Evolutionary conservation across 805 yeast genomes (phyloP), one percentile per base, ranked within the genome.

Genomic region (Metschnikowia lunata): DNA sequence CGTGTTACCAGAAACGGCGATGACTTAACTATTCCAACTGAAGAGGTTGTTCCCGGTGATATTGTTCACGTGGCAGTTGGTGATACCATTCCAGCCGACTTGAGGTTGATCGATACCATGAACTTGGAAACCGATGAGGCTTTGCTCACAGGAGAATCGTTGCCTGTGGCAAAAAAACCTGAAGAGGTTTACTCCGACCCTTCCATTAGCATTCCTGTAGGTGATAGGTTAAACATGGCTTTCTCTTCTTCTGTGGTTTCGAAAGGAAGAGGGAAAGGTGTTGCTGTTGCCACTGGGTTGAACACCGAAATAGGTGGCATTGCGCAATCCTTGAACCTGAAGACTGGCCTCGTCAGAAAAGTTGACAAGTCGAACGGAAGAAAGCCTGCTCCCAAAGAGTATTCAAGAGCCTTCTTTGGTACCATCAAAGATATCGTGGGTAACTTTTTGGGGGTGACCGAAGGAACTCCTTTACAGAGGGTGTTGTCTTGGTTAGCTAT

Each of bases 401-500:
- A 76, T 51, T 48, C 66, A n/a, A 57, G 56, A 28, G 83, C 87
- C 4, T 58, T 66, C 37, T 57, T 61, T 30, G 69, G 72, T 8
- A 72, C 88, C 6, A 47, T 72, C 32, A 74, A 72, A 46, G 81
- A 83, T 54, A 68, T 78, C 34, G 56, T 78, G 40, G 88, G 88
- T 31, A 77, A 82, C 33, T 77, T 88, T 52, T 72, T 88, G 51
- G 96, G 96, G 41, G 77, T 83, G 28, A 78, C 76, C 31, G 79
- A 74, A 12, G 96, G 96, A 30, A 88, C 96, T 2, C 96, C 96
- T 2, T 72, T 88, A 51, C 90, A 84, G 51, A 74, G 85, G 50
- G 80, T 79, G 54, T 72, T 88, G 43, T 80, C 96, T 1, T 80
- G 83, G 73, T 71, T 88, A 42, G 95, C 96, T 4, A 77, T 87